Percentiles rank a stretch among this genome's conserved stretches.
These are phyloP conservation scores for Rhizoctonia solani DNA, from an alignment of 1,284 basidiomycete genomes.

Conservation along the genomic window DNA sequence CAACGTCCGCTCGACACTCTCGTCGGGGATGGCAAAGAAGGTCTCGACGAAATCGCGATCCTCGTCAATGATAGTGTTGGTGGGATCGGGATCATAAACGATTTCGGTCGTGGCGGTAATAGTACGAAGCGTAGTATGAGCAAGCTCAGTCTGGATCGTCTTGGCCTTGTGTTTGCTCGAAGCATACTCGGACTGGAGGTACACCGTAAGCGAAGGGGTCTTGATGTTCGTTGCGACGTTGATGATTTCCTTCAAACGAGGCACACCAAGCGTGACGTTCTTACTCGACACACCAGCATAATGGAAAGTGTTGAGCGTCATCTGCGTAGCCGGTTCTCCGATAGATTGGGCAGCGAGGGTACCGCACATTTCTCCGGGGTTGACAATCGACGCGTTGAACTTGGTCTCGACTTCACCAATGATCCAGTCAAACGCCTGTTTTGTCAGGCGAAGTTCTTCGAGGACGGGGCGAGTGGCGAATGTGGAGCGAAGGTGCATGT, in stretches of 20 bases:
- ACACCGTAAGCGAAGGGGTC: constrained; percentile 93
- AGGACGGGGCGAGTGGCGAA: constrained; percentile 83
- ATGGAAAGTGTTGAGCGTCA: constrained; percentile 98
- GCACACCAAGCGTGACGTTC: constrained; percentile 97
- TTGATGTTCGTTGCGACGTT: constrained; percentile 99
- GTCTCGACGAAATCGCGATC: constrained; percentile 96
- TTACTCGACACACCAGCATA: constrained; percentile 98
- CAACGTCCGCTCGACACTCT: constrained; percentile 89
- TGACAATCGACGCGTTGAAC: constrained; percentile 88
- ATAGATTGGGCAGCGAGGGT: constrained; percentile 98
- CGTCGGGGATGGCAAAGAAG: constrained; percentile 99
- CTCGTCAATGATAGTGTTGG: constrained; percentile 93
- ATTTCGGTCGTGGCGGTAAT: constrained; percentile 97
- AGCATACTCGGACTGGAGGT: constrained; percentile 76
- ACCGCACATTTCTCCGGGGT: constrained; percentile 99
- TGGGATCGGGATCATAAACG: constrained; percentile 96
- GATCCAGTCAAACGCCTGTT: constrained; percentile 97
- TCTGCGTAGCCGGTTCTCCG: constrained; percentile 98
- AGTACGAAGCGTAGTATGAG: constrained; percentile 92
- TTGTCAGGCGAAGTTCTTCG: constrained; percentile 83
- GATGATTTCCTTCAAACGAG: constrained; percentile 97
- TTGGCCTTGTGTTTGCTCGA: constrained; percentile 70
- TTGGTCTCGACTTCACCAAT: constrained; percentile 94
- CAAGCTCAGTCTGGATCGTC: constrained; percentile 89
- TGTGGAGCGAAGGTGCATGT: constrained; percentile 88